Percentiles rank a stretch among this genome's conserved stretches.
phyloP scores from a whole-genome alignment of 163 green algal species.

The Chloromonas sp. region DNA sequence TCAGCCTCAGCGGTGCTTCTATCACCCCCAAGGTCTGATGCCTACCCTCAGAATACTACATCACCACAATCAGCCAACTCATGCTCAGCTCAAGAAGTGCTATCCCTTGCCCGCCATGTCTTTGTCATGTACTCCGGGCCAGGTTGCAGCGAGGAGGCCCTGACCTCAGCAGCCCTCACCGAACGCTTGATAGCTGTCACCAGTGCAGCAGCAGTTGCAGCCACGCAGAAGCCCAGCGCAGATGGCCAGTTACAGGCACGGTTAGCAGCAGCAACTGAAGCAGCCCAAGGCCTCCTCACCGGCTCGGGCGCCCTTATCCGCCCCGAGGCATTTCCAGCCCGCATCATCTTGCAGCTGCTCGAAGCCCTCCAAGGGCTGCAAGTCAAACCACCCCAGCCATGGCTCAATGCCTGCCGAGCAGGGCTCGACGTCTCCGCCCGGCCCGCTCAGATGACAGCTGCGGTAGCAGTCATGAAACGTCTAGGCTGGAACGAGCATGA shows the following conservation, averaged over 20 bases:
- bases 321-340: background rate
- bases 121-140: background rate
- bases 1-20: background rate
- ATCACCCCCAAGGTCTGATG: background rate
- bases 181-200: background rate
- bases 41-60: background rate
- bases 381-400: background rate
- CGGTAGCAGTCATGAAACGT: background rate
- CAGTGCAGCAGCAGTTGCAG: background rate
- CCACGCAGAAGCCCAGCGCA: background rate
- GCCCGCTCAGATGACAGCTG: background rate
- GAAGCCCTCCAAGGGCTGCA: background rate
- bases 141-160: background rate
- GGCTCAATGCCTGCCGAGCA: background rate
- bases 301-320: background rate
- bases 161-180: background rate
- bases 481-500: background rate
- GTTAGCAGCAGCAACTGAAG: background rate
- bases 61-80: background rate
- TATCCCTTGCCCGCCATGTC: background rate
- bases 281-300: background rate
- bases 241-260: background rate
- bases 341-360: conserved; percentile 1
- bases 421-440: background rate
- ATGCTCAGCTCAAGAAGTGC: background rate